A percentile compares a stretch with the other conserved stretches of the same genome.
phyloP scores from a whole-genome alignment of 2,329 filamentous ascomycete genomes.

The Aspergillus ruber region DNA sequence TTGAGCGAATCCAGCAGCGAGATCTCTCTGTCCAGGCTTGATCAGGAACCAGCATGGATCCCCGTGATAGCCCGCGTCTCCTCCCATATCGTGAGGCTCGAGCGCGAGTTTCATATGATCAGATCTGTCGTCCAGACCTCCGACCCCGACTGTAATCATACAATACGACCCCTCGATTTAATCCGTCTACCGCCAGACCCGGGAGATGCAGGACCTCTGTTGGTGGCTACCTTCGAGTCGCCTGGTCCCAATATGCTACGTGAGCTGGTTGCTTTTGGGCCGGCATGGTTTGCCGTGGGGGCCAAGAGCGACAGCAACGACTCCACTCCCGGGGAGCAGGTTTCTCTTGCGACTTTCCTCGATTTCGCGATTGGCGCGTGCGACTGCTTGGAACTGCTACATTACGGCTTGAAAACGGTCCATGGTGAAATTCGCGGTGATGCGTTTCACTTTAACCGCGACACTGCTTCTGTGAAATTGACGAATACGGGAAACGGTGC shows the following conservation, averaged over 20 bases:
- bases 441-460: constrained; percentile 76
- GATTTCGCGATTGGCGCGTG: constrained; percentile 87
- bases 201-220: constrained; percentile 63
- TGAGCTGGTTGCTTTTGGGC: constrained; percentile 69
- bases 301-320: constrained; percentile 41
- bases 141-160: constrained; percentile 68
- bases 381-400: constrained; percentile 81
- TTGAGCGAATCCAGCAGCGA: constrained; percentile 47
- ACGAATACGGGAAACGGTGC: constrained; percentile 81
- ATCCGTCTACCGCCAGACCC: constrained; percentile 62
- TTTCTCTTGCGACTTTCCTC: constrained; percentile 70
- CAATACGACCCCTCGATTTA: constrained; percentile 73
- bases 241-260: constrained; percentile 68
- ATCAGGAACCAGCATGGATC: constrained; percentile 43
- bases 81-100: constrained; percentile 72
- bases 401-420: constrained; percentile 77
- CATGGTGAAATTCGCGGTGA: constrained; percentile 89
- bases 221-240: constrained; percentile 74
- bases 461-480: constrained; percentile 67
- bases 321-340: constrained; percentile 50
- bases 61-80: constrained; percentile 77
- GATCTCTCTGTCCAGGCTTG: constrained; percentile 33
- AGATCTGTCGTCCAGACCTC: constrained; percentile 64
- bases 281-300: constrained; percentile 61
- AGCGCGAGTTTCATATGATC: constrained; percentile 79